Percentiles rank a stretch among this genome's conserved stretches.
Conservation (phyloP, 306 rosid species). For the Trichosanthes cucumerina region DNA sequence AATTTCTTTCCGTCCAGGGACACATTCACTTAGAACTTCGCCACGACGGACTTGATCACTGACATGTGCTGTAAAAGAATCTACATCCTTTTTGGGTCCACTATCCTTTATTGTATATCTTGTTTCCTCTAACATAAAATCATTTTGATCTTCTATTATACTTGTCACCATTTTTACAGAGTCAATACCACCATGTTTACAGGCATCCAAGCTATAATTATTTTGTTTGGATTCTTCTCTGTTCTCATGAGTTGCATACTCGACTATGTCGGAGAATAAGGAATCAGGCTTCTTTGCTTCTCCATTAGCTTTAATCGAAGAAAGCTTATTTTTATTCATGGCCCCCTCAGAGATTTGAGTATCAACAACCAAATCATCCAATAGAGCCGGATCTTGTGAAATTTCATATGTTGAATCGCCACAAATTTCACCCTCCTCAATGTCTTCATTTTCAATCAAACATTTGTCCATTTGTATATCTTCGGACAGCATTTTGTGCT, state of each 20-base stretch:
- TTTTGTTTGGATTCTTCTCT: slow-evolving; percentile 18
- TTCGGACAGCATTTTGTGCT: slow-evolving; percentile 11
- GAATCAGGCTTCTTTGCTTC: slow-evolving; percentile 17
- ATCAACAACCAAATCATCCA: slow-evolving; percentile 20
- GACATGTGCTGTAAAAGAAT: slow-evolving; percentile 11
- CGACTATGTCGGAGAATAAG: slow-evolving; percentile 12
- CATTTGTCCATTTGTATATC: slow-evolving; percentile 17
- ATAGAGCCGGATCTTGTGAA: slow-evolving; percentile 23
- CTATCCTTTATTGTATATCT: slow-evolving; percentile 4
- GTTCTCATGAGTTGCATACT: slow-evolving; percentile 14
- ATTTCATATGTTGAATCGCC: slow-evolving; percentile 32
- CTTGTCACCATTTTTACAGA: slow-evolving; percentile 11
- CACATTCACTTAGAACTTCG: slow-evolving; percentile 17
- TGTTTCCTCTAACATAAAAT: slow-evolving; percentile 10
- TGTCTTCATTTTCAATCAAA: slow-evolving; percentile 22
- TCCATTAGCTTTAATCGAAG: slow-evolving; percentile 17
- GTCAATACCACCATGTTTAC: slow-evolving; percentile 13
- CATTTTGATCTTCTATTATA: slow-evolving; percentile 9
- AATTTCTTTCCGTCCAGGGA: slow-evolving; percentile 13
- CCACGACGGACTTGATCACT: slow-evolving; percentile 19
- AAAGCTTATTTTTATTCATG: slow-evolving; percentile 10
- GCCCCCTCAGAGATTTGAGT: slow-evolving; percentile 19
- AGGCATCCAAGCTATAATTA: slow-evolving; percentile 12
- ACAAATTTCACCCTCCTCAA: slow-evolving; percentile 82
- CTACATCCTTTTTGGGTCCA: slow-evolving; percentile 1